Base-by-base conservation (phyloP, 129 eudicot genomes). In the Sambucus nigra region DNA sequence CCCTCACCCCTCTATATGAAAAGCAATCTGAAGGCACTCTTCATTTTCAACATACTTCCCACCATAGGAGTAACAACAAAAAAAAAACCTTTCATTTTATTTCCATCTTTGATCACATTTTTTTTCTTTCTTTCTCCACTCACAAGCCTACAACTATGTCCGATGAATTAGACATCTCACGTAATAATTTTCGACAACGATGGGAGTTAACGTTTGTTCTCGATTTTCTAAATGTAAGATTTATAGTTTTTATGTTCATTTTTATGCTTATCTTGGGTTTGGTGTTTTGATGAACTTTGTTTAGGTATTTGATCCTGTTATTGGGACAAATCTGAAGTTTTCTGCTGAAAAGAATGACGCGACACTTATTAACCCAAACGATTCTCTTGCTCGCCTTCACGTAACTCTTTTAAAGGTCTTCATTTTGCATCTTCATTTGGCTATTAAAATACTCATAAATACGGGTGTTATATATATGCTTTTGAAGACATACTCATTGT, bases 191-290 rank as follows among this genome's bases (percentile, higher is more conserved):
- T 42, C 95, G 98, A 7, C 63, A 56, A 40, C 78, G 88, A 20
- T 85, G 98, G 85, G 98, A 89, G 85, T 48, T 89, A 40, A 95
- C 98, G 20, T 84, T 95, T 18, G 93, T 89, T 49, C 86, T 89
- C 68, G 76, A 89, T 73, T 89, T 89, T 70, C 55, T 85, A 39
- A 56, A 61, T 56, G 97, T 88, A 78, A 63, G 54, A 49, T 35
- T 31, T 69, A 15, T 47, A 58, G 28, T 14, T 69, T 38, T 2
- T 35, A 15, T 35, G 2, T 31, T 8, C 13, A 7, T 35, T 35
- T 35, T 2, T 35, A 7, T 35, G 8, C 13, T 35, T 35, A 18
- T 15, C 16, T 29, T 28, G 59, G 3, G 49, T 40, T 27, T 56
- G 61, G 57, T 35, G 22, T 35, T 32, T 13, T 17, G 21, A 3